Evolutionary conservation across 2,329 filamentous ascomycete genomes (phyloP), one percentile per base, ranked within the genome.

Genomic region (Tolypocladium ovalisporum): DNA sequence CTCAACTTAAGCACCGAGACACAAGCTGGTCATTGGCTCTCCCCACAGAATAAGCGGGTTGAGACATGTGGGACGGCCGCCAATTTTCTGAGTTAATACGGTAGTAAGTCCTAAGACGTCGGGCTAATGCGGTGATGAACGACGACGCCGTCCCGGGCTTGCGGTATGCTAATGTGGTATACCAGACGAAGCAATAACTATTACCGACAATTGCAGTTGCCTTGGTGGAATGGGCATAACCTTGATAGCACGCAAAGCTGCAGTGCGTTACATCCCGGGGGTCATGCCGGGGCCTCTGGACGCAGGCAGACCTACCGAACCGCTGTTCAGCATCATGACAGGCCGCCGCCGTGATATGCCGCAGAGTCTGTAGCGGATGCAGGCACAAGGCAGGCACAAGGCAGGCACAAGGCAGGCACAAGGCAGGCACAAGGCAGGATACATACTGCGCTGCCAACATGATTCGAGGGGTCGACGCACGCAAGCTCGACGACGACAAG

Each of bases 301-400:
- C 42, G 24, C n/a, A n/a, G n/a, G n/a, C n/a, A n/a, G n/a, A n/a
- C n/a, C n/a, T n/a, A n/a, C 42, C 10, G 10, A 47, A 17, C 24
- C 44, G 42, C 42, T 13, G 42, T 29, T 8, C 1, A 5, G 24
- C 24, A 9, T n/a, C 44, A 49, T 32, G 24, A 24, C 29, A 15
- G 44, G 19, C 8, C n/a, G 34, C 52, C 36, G 22, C 34, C 22
- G n/a, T 27, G 19, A 9, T 12, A n/a, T n/a, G 37, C 36, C 24
- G 36, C 24, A 27, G 24, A 54, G 29, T 55, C 54, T 55, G 54
- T 47, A 55, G 39, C 54, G 54, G 54, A 55, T 55, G 54, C 54
- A 54, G 53, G 53, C 37, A 54, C 53, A 15, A 54, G 37, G 32
- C 37, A 19, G 19, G 37, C 37, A 19, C 10, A 8, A n/a, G 37